Evolutionary conservation across 805 yeast genomes (phyloP), one percentile per base, ranked within the genome.

Genomic region (Yamadazyma olivae): DNA sequence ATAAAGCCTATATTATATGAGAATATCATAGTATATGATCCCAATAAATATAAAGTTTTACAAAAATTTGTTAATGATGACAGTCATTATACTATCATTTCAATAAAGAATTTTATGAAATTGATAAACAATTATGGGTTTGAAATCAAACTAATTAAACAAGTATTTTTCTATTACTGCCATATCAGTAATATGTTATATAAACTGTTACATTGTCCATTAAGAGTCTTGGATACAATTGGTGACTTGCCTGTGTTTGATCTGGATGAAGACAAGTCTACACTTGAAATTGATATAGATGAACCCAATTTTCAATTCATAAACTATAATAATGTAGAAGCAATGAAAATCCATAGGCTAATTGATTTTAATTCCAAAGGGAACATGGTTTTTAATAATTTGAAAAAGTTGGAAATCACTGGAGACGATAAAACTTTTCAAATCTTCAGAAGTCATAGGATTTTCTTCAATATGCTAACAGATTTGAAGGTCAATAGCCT

Each of bases 401-500:
- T 29, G 16, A 17, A n/a, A 5, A 6, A 8, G 5, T 18, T 29
- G 22, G 32, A 29, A 10, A 17, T 29, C 5, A n/a, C 7, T 7
- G 32, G 16, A 12, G 32, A 29, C 17, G 23, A 17, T 5, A 29
- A 29, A 17, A 17, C 32, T 6, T 29, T 29, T 20, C 32, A 29
- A 5, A 29, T 29, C 6, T 29, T 29, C 5, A 29, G 17, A 13
- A 29, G 32, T 13, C 32, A 29, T 29, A 17, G 4, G 6, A 29
- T 29, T 12, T 17, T 17, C 5, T 29, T 29, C n/a, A 14, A 29
- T 12, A 17, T 7, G 5, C 13, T 27, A 17, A 18, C n/a, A 6
- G 32, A 29, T 4, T 20, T 29, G 24, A 18, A 29, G 23, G n/a
- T 29, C 6, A 12, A 17, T 10, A 29, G 13, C 15, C 6, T 12